Percentiles rank a stretch among this genome's conserved stretches.
Conservation (phyloP, 345 rosid genomes). For the Populus pruinosa region DNA sequence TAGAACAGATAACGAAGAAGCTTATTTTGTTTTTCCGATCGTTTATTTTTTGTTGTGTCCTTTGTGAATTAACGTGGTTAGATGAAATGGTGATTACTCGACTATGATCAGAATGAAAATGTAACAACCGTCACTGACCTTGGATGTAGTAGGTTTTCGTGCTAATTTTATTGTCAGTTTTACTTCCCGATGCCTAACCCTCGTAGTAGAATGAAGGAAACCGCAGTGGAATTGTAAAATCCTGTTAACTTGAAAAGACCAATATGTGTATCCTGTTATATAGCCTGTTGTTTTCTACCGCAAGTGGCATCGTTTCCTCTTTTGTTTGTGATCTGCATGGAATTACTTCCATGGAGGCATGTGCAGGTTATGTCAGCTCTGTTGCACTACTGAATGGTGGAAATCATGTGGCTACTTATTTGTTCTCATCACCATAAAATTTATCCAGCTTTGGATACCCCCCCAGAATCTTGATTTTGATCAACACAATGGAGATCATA, state of each 20-base stretch:
- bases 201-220: conserved; percentile 22
- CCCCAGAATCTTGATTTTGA: background rate
- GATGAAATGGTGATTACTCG: conserved; percentile 35
- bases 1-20: conserved; percentile 47
- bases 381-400: background rate
- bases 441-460: background rate
- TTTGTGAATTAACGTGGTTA: conserved; percentile 46
- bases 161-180: conserved; percentile 21
- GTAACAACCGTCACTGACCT: conserved; percentile 36
- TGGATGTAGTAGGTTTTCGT: conserved; percentile 35
- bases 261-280: background rate
- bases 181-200: conserved; percentile 33
- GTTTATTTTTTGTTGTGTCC: conserved; percentile 25
- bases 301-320: background rate
- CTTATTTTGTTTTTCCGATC: conserved; percentile 9
- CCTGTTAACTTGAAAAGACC: background rate
- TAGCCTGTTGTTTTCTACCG: background rate
- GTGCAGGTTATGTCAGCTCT: background rate
- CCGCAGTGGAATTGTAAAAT: conserved; percentile 29
- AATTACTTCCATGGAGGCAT: background rate
- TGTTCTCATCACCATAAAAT: background rate
- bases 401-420: background rate
- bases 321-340: background rate
- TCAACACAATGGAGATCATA: background rate
- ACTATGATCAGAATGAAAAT: conserved; percentile 43